Percentiles rank a stretch among this genome's conserved stretches.
phyloP scores from a whole-genome alignment of 345 rosid genomes.

The Eucalyptus regnans region DNA sequence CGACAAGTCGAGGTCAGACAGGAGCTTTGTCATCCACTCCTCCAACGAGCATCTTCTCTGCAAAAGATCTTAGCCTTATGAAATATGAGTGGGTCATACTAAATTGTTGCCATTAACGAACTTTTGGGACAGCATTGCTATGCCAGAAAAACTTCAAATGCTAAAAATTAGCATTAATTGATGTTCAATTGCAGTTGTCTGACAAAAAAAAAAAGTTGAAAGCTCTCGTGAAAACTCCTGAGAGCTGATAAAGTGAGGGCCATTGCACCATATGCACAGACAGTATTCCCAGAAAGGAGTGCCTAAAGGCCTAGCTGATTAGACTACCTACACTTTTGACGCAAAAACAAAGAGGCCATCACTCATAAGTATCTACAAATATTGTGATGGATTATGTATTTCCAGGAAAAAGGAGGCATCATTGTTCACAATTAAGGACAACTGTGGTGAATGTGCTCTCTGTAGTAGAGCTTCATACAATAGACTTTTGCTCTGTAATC shows the following conservation, averaged over 20 bases:
- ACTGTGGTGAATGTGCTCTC: not conserved
- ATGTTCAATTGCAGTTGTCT: not conserved
- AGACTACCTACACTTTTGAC: not conserved
- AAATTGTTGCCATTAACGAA: not conserved
- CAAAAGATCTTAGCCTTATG: constrained; percentile 35
- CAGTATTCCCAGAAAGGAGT: not conserved
- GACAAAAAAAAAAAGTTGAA: not conserved
- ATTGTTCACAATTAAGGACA: not conserved
- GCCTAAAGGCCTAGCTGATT: not conserved
- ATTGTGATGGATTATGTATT: not conserved
- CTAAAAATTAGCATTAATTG: not conserved
- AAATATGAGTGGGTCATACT: not conserved
- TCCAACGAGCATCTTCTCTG: constrained; percentile 96
- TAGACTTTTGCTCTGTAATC: not conserved
- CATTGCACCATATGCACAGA: not conserved
- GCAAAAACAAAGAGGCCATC: not conserved
- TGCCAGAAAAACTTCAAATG: not conserved
- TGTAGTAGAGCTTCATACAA: not conserved
- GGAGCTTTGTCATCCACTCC: constrained; percentile 92
- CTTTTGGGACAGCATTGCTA: not conserved
- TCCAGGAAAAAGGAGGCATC: not conserved
- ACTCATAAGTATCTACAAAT: not conserved
- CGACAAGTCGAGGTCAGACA: constrained; percentile 91
- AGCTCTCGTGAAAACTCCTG: not conserved
- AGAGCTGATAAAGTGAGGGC: not conserved